A percentile compares a stretch with the other conserved stretches of the same genome.
These are phyloP conservation scores for Deakozyma indianensis DNA, from an alignment of 805 yeast genomes.

Conservation along the genomic window DNA sequence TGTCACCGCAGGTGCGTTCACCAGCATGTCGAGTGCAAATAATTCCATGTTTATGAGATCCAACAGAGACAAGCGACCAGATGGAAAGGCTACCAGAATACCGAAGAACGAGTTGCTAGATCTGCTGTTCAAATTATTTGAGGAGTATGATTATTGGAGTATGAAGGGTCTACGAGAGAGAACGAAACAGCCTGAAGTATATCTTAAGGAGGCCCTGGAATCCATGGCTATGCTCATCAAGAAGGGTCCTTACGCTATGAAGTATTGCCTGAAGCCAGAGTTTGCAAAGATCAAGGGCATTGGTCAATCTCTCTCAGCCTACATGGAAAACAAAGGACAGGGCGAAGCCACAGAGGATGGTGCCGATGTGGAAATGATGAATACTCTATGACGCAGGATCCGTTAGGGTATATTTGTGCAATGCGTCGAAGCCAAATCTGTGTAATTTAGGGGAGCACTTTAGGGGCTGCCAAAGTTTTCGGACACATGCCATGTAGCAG, in stretches of 20 bases:
- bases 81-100: conserved; percentile 87
- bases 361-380: not conserved
- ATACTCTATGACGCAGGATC: too few relatives aligned
- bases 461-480: too few relatives aligned
- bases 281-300: conserved; percentile 43
- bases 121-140: conserved; percentile 74
- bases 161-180: conserved; percentile 87
- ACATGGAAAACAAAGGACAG: not conserved
- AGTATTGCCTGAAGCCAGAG: conserved; percentile 81
- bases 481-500: too few relatives aligned
- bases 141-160: conserved; percentile 93
- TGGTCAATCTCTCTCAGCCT: not conserved
- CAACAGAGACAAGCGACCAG: conserved; percentile 16
- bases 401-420: too few relatives aligned
- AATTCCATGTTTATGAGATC: conserved; percentile 49
- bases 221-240: conserved; percentile 79
- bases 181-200: conserved; percentile 85
- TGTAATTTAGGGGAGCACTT: too few relatives aligned
- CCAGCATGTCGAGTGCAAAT: conserved; percentile 37
- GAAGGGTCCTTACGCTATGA: conserved; percentile 91
- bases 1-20: conserved; percentile 29
- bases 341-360: not conserved
- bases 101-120: conserved; percentile 86
- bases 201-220: conserved; percentile 80
- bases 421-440: too few relatives aligned